A percentile compares a stretch with the other conserved stretches of the same genome.
phyloP scores from a whole-genome alignment of 208 protist species.

The Crithidia brevicula region DNA sequence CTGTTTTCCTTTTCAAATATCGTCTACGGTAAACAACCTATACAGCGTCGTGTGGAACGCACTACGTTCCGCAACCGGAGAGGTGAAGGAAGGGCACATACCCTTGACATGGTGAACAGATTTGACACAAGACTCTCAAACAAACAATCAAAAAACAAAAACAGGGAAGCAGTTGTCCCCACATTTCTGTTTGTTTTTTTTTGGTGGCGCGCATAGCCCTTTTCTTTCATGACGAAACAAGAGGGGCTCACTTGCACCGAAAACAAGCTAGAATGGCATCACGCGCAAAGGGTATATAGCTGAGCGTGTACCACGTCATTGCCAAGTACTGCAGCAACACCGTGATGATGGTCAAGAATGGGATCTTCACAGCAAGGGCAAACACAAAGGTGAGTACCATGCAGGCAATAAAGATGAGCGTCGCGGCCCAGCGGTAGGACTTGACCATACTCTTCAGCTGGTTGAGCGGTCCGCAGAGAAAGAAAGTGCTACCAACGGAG shows the following conservation, averaged over 20 bases:
- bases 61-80: no score
- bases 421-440: slow-evolving; percentile 48
- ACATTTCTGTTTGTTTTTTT: no score
- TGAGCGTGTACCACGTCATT: slow-evolving; percentile 76
- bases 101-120: no score
- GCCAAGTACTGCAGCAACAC: slow-evolving; percentile 72
- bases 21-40: no score
- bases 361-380: slow-evolving; percentile 46
- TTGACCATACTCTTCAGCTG: slow-evolving; percentile 79
- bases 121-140: no score
- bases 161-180: no score
- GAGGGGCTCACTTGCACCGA: slow-evolving; percentile 1
- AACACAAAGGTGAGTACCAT: slow-evolving; percentile 67
- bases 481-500: slow-evolving; percentile 61
- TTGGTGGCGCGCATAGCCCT: neutral
- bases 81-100: no score
- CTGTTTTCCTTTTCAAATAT: no score
- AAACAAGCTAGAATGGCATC: slow-evolving; percentile 37
- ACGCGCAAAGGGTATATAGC: slow-evolving; percentile 75
- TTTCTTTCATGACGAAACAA: neutral
- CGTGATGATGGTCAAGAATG: slow-evolving; percentile 53
- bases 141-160: no score
- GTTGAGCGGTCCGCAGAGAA: slow-evolving; percentile 62
- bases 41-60: no score
- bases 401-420: slow-evolving; percentile 53